Evolutionary conservation across 768 basidiomycete species (phyloP), one percentile per base, ranked within the genome.

Genomic region (Pulveroboletus sp.): DNA sequence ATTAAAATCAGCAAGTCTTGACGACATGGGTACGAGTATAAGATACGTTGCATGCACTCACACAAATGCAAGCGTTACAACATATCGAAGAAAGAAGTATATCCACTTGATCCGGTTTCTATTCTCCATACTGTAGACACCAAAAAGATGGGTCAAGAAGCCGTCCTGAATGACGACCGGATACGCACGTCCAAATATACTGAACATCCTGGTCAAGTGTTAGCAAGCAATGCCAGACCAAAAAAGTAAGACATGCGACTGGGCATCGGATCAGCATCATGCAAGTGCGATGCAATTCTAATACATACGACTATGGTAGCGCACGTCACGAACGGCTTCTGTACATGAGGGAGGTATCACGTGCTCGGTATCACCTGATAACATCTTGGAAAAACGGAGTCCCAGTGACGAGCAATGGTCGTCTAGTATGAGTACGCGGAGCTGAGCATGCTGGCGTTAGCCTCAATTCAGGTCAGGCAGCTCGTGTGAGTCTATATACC

Each of bases 161-260:
- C 8, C 15, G 18, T 14, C 13, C 2, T 11, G 8, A 26, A 40
- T 6, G 39, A 50, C 35, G 6, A 32, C n/a, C 0, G 40, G 30
- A 8, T 15, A 47, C 69, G 58, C 17, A 69, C 55, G 36, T 38
- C 64, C 50, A 59, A 30, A 66, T 47, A 17, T 47, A 61, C 1
- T 43, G 32, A 26, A 56, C 50, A 44, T 63, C 59, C 13, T 63
- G 45, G 10, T 51, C 54, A 1, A 63, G 30, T 13, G 49, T 58
- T 14, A 53, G 9, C 6, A 33, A 56, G 8, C 21, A 33, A 24
- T 49, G 21, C 59, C 59, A 60, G 13, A 55, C 36, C 4, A 60
- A 36, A 32, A 61, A 11, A 1, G 56, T 27, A 2, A 60, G 48
- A 3, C 48, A 43, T 43, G 47, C 46, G 8, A 58, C 59, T 61